Base-by-base conservation (phyloP, 2,329 filamentous ascomycete species). In the Claviceps arundinis region DNA sequence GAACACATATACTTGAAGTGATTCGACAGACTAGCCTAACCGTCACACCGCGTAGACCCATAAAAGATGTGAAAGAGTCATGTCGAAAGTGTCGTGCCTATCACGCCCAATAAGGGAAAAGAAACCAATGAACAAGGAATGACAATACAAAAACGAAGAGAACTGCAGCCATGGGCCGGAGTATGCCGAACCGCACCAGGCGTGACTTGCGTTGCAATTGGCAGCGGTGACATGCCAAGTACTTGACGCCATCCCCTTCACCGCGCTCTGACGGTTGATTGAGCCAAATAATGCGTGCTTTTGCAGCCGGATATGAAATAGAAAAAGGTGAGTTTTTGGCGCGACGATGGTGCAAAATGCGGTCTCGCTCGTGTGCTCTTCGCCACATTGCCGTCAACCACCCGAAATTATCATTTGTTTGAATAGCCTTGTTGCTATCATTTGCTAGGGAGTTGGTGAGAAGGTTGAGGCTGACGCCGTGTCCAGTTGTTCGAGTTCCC, bases 401-500 rank as follows among this genome's bases (percentile, higher is more conserved):
- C 9, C 7, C 5, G 11, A n/a, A 24, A 22, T 22, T 6, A 22
- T 13, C 24, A 47, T 19, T 37, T 37, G 30, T 34, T 34, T 11
- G 9, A 34, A 19, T 19, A 14, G 19, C 24, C 40, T 41, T n/a
- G 17, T 34, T 34, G 9, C 30, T 34, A 34, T 34, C 30, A 34
- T 34, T 34, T 34, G 30, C 30, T 34, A 11, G 30, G 9, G 30
- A 34, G 30, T 34, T 34, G 30, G 30, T 34, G 19, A 14, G 57
- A 43, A 14, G 45, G 53, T 16, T 54, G 44, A 14, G 47, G 42
- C 13, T 51, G 51, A 53, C 60, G 58, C 41, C 71, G 68, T 45
- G 62, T 65, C 73, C 72, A 74, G 53, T 61, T 68, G 5, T 73
- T 70, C 13, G 68, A 65, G 24, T 61, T 63, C 52, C 69, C 65